Conservation (phyloP, 179 eudicot species). For the Spinacia oleracea region DNA sequence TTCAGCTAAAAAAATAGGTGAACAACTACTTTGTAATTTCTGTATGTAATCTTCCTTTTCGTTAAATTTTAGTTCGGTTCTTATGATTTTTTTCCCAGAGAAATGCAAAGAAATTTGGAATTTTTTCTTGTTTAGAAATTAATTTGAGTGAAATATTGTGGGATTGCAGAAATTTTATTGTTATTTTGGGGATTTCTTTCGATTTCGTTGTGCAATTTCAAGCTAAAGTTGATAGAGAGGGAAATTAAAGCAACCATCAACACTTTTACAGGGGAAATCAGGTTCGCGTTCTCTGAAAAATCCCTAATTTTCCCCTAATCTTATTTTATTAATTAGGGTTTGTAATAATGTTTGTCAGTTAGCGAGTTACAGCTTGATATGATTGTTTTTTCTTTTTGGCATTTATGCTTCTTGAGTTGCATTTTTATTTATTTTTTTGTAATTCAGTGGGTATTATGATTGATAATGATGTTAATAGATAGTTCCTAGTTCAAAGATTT, state of each 20-base stretch:
- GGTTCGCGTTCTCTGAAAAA: background rate
- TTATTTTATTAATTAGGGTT: conserved; percentile 1
- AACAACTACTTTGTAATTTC: too few species aligned
- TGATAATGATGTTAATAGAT: background rate
- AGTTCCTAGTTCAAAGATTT: background rate
- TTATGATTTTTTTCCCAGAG: background rate
- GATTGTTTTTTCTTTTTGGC: background rate
- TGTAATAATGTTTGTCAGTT: background rate
- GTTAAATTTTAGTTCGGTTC: conserved; percentile 8
- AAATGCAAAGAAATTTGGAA: too few species aligned
- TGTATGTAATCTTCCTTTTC: too few species aligned
- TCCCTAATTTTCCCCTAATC: background rate
- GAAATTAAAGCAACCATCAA: background rate
- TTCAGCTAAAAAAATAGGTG: too few species aligned
- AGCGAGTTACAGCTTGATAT: background rate
- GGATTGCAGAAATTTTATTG: background rate
- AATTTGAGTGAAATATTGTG: background rate
- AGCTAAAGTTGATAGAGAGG: background rate
- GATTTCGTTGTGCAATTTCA: background rate
- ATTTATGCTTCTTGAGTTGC: background rate
- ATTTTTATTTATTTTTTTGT: too few species aligned
- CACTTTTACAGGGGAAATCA: background rate
- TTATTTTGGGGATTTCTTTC: background rate
- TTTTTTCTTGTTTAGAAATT: background rate
- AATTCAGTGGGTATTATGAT: background rate